These are phyloP conservation scores for Fusarium newnesense DNA, from an alignment of 2,329 filamentous ascomycete genomes.

Conservation along the genomic window DNA sequence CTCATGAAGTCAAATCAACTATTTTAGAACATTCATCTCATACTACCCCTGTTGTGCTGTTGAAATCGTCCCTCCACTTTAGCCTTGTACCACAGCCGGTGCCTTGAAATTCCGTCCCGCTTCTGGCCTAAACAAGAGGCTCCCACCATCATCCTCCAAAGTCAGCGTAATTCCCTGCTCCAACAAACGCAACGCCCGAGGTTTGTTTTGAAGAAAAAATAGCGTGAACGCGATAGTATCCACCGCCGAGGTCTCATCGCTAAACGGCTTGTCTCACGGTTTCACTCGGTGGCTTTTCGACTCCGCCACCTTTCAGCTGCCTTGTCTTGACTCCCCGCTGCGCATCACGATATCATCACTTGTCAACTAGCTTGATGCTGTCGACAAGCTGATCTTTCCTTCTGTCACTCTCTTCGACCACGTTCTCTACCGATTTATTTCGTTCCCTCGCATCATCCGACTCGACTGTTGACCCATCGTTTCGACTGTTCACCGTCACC, in stretches of 20 bases:
- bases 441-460: conserved; percentile 20
- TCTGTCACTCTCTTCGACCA: conserved; percentile 14
- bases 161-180: conserved; percentile 35
- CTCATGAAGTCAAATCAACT: not conserved
- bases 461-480: not conserved
- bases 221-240: not conserved
- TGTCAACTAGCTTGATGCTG: conserved; percentile 42
- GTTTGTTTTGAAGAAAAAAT: not conserved
- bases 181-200: not conserved
- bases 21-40: not conserved
- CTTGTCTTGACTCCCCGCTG: conserved; percentile 10
- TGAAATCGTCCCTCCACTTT: not conserved
- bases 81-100: conserved; percentile 30
- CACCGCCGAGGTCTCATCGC: not conserved
- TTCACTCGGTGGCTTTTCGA: conserved; percentile 26
- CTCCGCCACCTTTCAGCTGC: conserved; percentile 26
- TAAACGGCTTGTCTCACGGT: conserved; percentile 27
- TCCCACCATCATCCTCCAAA: conserved; percentile 33
- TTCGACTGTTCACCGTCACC: not conserved
- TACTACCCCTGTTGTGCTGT: conserved; percentile 10
- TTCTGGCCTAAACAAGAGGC: conserved; percentile 13
- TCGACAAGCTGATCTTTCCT: conserved; percentile 35
- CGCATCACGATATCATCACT: conserved; percentile 23
- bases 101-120: conserved; percentile 48
- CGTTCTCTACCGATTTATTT: conserved; percentile 40